phyloP scores from a whole-genome alignment of 495 filamentous ascomycete species.

The Venustampulla echinocandica region DNA sequence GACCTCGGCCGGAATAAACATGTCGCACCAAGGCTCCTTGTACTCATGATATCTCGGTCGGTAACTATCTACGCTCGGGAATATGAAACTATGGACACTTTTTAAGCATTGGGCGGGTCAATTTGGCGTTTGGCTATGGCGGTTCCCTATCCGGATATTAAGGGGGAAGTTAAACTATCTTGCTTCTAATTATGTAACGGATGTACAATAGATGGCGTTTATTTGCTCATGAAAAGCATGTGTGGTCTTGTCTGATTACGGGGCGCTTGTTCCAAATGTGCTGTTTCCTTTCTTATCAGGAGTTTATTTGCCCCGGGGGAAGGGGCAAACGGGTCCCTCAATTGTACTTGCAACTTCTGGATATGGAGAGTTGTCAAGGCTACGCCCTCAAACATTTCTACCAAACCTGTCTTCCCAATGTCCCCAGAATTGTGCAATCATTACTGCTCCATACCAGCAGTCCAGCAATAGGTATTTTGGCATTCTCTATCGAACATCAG shows the following conservation, averaged over 20 bases:
- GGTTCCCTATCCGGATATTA: neutral
- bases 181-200: neutral
- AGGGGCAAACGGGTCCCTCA: no score
- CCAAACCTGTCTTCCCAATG: no score
- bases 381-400: no score
- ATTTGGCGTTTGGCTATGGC: constrained; percentile 9
- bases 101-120: constrained; percentile 12
- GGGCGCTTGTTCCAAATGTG: neutral
- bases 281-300: neutral
- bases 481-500: no score
- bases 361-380: no score
- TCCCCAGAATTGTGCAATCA: no score
- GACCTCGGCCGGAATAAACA: constrained; percentile 56
- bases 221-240: constrained; percentile 9
- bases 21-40: neutral
- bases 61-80: neutral
- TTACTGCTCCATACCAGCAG: no score
- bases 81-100: neutral
- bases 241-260: no score
- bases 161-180: neutral
- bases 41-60: neutral
- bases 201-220: constrained; percentile 19
- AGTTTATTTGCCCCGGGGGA: no score
- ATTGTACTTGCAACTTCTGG: no score
- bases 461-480: no score